Conservation (phyloP, 208 protist genomes). For the Trichomonas vaginalis region DNA sequence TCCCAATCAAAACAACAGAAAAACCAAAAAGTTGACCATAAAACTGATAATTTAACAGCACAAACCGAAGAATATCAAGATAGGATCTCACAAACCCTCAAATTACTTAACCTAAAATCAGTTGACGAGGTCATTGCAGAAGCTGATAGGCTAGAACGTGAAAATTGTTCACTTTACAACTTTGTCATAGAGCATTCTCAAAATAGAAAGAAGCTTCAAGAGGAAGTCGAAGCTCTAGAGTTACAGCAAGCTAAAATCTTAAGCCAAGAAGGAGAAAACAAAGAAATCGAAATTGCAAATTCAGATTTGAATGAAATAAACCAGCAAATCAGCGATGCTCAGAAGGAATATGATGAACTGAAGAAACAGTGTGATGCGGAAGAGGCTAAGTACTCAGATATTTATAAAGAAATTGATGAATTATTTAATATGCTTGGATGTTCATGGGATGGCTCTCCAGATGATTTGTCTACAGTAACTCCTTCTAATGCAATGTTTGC, state of each 20-base stretch:
- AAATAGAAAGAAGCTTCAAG: not conserved
- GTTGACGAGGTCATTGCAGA: not conserved
- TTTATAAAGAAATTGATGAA: not conserved
- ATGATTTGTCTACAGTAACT: not conserved
- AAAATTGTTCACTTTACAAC: constrained; percentile 6
- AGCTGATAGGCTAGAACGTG: not conserved
- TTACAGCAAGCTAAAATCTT: not conserved
- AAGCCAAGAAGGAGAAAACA: not conserved
- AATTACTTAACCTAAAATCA: not conserved
- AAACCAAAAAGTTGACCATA: no score
- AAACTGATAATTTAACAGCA: not conserved
- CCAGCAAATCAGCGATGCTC: not conserved
- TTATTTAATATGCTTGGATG: not conserved
- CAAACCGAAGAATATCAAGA: not conserved
- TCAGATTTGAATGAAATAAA: not conserved
- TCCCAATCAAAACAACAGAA: no score
- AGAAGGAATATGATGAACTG: not conserved
- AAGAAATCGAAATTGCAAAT: not conserved
- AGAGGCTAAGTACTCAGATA: not conserved
- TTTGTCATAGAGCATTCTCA: not conserved
- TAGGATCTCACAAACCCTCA: not conserved
- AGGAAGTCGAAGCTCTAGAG: not conserved
- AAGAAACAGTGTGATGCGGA: not conserved
- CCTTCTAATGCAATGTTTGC: not conserved
- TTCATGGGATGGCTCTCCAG: not conserved